Conservation (phyloP, 176 grass and related monocot genomes). For the Oryza punctata region DNA sequence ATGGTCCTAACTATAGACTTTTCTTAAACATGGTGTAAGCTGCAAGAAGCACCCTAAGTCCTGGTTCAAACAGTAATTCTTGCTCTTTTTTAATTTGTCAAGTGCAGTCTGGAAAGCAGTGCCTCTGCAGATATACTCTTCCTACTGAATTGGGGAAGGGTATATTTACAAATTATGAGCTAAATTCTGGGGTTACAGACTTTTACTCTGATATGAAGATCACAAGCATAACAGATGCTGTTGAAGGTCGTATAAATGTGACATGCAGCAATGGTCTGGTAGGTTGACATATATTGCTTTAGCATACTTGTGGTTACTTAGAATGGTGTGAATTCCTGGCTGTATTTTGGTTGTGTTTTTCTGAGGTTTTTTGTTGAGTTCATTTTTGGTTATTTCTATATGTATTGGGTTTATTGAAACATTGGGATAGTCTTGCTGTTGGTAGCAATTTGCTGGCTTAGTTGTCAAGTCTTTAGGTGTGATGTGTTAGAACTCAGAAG, state of each 20-base stretch:
- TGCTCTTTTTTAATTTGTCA: conserved; percentile 28
- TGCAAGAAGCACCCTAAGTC: not conserved
- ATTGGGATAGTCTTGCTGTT: not conserved
- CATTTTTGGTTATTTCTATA: not conserved
- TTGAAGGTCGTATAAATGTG: conserved; percentile 86
- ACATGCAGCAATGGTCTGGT: conserved; percentile 83
- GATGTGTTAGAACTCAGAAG: not conserved
- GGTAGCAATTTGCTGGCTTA: conserved; percentile 1
- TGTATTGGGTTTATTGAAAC: not conserved
- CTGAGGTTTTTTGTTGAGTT: conserved; percentile 10
- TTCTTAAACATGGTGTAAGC: not conserved
- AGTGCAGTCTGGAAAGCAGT: conserved; percentile 88
- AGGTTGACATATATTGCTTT: conserved; percentile 22
- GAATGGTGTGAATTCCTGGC: not conserved
- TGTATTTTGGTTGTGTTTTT: conserved; percentile 23
- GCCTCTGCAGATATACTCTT: conserved; percentile 83
- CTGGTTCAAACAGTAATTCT: conserved; percentile 12
- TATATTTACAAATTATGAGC: conserved; percentile 31
- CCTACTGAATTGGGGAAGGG: conserved; percentile 59
- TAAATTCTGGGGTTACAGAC: conserved; percentile 36
- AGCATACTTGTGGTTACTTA: not conserved
- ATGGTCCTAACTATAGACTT: not conserved
- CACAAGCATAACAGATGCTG: conserved; percentile 74
- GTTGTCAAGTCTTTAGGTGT: not conserved
- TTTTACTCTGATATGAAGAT: conserved; percentile 67